phyloP scores from a whole-genome alignment of 2,329 filamentous ascomycete genomes.

The Podosphaera aphanis region DNA sequence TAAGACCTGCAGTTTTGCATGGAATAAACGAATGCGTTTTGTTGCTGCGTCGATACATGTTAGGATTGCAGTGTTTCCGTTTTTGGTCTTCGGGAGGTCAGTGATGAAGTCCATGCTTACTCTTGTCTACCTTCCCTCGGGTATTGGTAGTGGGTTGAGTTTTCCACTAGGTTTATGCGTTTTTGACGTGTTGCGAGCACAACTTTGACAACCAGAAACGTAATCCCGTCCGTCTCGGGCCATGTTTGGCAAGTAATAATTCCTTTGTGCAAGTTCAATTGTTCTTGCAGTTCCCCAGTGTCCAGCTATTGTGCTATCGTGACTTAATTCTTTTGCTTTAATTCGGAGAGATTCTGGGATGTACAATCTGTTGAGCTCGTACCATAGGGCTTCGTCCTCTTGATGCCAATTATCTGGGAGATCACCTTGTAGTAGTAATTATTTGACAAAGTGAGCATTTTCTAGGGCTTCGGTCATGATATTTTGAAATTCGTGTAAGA shows the following conservation, averaged over 20 bases:
- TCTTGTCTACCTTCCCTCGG: too few relatives aligned
- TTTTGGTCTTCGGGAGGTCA: too few relatives aligned
- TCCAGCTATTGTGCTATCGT: not conserved
- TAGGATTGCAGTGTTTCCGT: too few relatives aligned
- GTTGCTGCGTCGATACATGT: too few relatives aligned
- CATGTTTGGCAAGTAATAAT: not conserved
- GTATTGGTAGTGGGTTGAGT: too few relatives aligned
- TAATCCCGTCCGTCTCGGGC: not conserved
- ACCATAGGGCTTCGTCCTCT: not conserved
- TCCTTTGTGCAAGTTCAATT: not conserved
- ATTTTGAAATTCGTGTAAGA: not conserved
- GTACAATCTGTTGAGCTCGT: not conserved
- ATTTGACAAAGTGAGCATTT: not conserved
- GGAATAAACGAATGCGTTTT: too few relatives aligned
- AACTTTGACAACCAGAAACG: not conserved
- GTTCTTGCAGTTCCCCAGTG: conserved; percentile 1
- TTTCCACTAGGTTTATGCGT: too few relatives aligned
- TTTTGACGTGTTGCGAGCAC: not conserved
- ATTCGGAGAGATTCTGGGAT: not conserved
- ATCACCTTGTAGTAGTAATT: not conserved
- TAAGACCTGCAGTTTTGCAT: not conserved
- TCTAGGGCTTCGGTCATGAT: not conserved
- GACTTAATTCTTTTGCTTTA: not conserved
- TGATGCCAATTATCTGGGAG: not conserved
- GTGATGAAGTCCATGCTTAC: too few relatives aligned